Evolutionary conservation across 2,329 filamentous ascomycete species (phyloP).

Genomic region (Exserohilum rostratum): DNA sequence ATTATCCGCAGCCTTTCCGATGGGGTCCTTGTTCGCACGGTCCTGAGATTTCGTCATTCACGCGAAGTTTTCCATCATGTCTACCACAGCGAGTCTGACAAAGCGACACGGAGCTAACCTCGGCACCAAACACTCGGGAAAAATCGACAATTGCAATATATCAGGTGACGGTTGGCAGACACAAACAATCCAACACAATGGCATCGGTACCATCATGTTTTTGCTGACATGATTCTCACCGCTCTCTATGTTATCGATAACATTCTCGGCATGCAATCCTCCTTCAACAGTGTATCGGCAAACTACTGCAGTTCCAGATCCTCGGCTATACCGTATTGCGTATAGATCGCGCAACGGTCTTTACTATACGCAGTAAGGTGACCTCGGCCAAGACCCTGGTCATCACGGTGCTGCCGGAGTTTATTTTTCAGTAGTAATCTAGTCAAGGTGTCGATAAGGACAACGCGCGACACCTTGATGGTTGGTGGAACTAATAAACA

Average conservation of each 20-base stretch:
- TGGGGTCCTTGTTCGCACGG: background rate
- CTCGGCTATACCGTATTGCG: conserved; percentile 8
- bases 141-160: background rate
- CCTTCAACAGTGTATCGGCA: conserved; percentile 14
- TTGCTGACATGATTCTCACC: conserved; percentile 14
- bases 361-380: conserved; percentile 13
- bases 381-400: conserved; percentile 21
- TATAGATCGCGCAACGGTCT: conserved; percentile 1
- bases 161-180: background rate
- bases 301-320: conserved; percentile 22
- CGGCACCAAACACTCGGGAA: background rate
- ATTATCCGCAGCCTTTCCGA: conserved; percentile 13
- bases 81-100: background rate
- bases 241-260: conserved; percentile 17
- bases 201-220: background rate
- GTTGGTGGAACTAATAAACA: conserved; percentile 11
- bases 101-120: background rate
- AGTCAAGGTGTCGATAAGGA: conserved; percentile 19
- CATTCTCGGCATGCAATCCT: conserved; percentile 3
- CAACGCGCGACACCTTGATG: conserved; percentile 21
- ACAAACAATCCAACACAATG: background rate
- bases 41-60: background rate
- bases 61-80: background rate
- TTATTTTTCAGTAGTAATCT: conserved; percentile 15
- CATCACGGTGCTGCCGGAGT: conserved; percentile 24